phyloP scores from a whole-genome alignment of 306 rosid species.

The Acmispon strigosus region DNA sequence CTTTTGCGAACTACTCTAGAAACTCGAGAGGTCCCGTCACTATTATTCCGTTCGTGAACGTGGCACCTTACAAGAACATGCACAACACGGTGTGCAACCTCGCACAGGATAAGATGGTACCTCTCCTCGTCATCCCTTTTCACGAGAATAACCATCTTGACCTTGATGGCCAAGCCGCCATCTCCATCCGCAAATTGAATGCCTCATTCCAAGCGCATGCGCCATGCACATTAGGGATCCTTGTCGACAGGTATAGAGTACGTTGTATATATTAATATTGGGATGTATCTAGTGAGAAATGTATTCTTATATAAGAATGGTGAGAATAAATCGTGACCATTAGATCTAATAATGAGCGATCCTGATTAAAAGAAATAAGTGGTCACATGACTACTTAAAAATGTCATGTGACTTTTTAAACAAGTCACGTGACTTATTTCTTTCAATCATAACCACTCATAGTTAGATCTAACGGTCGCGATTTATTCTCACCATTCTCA shows the following conservation, averaged over 20 bases:
- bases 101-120: conserved; percentile 25
- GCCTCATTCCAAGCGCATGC: conserved; percentile 3
- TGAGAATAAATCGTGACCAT: too few relatives aligned
- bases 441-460: too few relatives aligned
- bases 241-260: conserved; percentile 33
- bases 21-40: conserved; percentile 29
- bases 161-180: neutral
- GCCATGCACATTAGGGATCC: conserved; percentile 57
- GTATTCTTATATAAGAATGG: too few relatives aligned
- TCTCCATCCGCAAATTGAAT: conserved; percentile 32
- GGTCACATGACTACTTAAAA: too few relatives aligned
- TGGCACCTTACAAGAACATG: conserved; percentile 55
- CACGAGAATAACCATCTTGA: conserved; percentile 25
- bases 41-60: conserved; percentile 29
- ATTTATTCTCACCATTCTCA: too few relatives aligned
- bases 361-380: too few relatives aligned
- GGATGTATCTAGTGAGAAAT: too few relatives aligned
- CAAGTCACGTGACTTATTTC: too few relatives aligned
- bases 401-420: too few relatives aligned
- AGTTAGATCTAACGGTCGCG: too few relatives aligned
- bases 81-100: conserved; percentile 33
- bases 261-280: too few relatives aligned
- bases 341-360: too few relatives aligned
- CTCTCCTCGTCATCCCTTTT: conserved; percentile 45
- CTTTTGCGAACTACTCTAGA: conserved; percentile 45